Evolutionary conservation across 1,284 basidiomycete genomes (phyloP).

Genomic region (Cryptococcus jaspeensis): DNA sequence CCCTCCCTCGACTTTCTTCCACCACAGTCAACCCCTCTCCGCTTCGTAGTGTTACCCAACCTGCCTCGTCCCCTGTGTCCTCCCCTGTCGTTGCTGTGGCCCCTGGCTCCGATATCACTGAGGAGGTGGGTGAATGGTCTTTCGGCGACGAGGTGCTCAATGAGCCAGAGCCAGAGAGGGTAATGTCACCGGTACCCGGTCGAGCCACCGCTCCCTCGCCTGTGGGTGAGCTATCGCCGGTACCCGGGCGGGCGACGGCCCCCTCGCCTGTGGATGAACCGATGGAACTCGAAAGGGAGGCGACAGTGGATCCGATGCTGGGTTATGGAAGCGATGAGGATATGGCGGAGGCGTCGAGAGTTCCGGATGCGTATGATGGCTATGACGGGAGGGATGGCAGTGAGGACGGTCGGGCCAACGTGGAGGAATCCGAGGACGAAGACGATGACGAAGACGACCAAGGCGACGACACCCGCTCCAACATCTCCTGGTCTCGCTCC

Average conservation of each 20-base stretch:
- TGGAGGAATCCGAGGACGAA: slow-evolving; percentile 20
- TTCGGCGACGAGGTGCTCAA: slow-evolving; percentile 12
- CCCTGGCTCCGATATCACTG: not conserved
- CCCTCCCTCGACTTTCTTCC: slow-evolving; percentile 7
- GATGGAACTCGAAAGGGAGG: not conserved
- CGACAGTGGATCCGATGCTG: not conserved
- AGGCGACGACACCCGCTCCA: slow-evolving; percentile 35
- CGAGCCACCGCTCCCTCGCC: not conserved
- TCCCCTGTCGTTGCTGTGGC: not conserved
- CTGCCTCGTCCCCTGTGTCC: slow-evolving; percentile 13
- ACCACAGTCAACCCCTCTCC: slow-evolving; percentile 14
- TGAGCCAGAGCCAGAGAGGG: not conserved
- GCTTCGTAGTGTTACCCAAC: slow-evolving; percentile 10
- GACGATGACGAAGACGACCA: slow-evolving; percentile 24
- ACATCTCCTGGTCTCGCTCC: slow-evolving; percentile 46
- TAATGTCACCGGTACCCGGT: not conserved
- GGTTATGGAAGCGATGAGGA: too few species aligned
- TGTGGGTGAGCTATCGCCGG: not conserved
- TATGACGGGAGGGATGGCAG: too few species aligned
- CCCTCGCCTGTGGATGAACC: not conserved
- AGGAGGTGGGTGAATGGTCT: not conserved
- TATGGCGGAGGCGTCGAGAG: too few species aligned
- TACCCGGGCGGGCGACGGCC: not conserved
- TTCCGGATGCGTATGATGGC: too few species aligned
- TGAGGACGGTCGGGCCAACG: too few species aligned